Evolutionary conservation across 2,329 filamentous ascomycete genomes (phyloP), one percentile per base, ranked within the genome.

Genomic region (Fonsecaea pugnacius): DNA sequence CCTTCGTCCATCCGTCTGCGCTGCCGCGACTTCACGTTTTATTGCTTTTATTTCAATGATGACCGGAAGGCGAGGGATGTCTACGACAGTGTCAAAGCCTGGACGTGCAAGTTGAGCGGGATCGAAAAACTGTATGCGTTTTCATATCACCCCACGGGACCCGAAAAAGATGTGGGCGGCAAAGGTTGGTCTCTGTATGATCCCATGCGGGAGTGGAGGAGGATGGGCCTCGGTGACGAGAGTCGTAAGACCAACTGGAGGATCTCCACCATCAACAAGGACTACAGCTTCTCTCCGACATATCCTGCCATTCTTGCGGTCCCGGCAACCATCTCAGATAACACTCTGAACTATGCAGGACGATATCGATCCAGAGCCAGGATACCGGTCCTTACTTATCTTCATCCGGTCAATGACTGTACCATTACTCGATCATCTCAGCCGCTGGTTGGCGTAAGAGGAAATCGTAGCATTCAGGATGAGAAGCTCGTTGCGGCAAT

Each of bases 331-430:
- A 96, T 99, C 70, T 98, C 94, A n/a, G 95, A 99, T 77, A 97
- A 95, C 73, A 92, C 94, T 54, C 85, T 99, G 56, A 96, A 96
- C 73, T 96, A 99, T 74, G 95, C 93, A 30, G 90, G 89, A 64
- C 86, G 88, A 67, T 98, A 96, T 78, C 90, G 95, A 58, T 98
- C 95, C 0, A 87, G 93, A 65, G 88, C 89, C 68, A 89, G 95
- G 65, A 93, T 99, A 76, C 95, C 95, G 1, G 90, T 89, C 3
- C 80, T 99, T 43, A 92, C 92, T 24, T 99, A 99, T 76, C 86
- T 97, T n/a, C 95, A 99, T 76, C 91, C 92, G 0, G 84, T 97
- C 72, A 99, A 98, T 75, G 96, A 96, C 75, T 98, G 95, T 77
- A 95, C 93, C 27, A 96, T 99, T 69, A 97, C 94, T 1, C 86